Percentiles rank a stretch among this genome's conserved stretches.
Conservation (phyloP, 371 early-diverging fungal genomes). For the Mortierella sp. region DNA sequence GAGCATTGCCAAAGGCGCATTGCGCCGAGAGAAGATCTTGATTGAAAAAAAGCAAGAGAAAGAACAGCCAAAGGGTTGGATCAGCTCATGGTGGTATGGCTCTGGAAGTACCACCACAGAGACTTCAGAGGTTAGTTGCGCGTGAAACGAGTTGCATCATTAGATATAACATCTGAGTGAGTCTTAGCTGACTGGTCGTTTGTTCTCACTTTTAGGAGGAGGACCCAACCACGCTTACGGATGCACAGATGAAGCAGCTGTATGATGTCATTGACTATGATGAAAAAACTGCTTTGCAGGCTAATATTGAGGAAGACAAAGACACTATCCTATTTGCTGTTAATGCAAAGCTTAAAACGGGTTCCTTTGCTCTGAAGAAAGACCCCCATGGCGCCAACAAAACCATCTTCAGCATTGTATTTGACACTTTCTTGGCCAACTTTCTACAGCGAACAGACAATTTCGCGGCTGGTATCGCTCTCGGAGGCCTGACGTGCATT, state of each 20-base stretch:
- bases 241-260: conserved; percentile 87
- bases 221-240: conserved; percentile 67
- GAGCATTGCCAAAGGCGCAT: conserved; percentile 79
- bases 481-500: conserved; percentile 82
- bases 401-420: conserved; percentile 73
- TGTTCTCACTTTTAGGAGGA: conserved; percentile 37
- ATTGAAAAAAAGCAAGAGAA: conserved; percentile 63
- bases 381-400: conserved; percentile 71
- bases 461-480: conserved; percentile 76
- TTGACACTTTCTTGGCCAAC: conserved; percentile 73
- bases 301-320: conserved; percentile 79
- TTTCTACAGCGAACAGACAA: conserved; percentile 78
- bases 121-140: conserved; percentile 22
- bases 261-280: conserved; percentile 97
- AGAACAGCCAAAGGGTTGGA: conserved; percentile 65
- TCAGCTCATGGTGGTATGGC: conserved; percentile 78
- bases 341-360: conserved; percentile 81
- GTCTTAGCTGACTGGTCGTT: neutral
- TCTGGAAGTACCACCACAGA: conserved; percentile 13
- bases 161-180: neutral
- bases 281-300: conserved; percentile 76
- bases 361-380: conserved; percentile 86
- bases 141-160: neutral
- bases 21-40: conserved; percentile 82
- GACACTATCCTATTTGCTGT: conserved; percentile 83